These are phyloP conservation scores for Backusella luteola DNA, from an alignment of 192 early-diverging fungal species.

Conservation along the genomic window DNA sequence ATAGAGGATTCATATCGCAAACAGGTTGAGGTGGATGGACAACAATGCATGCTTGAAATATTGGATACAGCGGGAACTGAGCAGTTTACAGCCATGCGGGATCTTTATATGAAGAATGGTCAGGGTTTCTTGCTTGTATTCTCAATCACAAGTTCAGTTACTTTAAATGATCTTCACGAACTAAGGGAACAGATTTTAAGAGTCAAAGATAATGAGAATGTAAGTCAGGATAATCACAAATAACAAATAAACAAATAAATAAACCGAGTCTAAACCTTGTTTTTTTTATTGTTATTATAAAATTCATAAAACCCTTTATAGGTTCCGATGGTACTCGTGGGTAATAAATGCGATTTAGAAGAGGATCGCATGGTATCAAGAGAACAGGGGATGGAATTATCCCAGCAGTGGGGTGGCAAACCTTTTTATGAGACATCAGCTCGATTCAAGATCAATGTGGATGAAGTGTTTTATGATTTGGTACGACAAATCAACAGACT, in stretches of 20 bases:
- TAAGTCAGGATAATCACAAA: slow-evolving; percentile 26
- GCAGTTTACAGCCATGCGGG: slow-evolving; percentile 68
- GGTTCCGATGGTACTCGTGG: slow-evolving; percentile 83
- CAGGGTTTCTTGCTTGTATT: slow-evolving; percentile 91
- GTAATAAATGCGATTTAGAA: slow-evolving; percentile 90
- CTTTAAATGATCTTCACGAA: slow-evolving; percentile 77
- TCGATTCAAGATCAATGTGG: slow-evolving; percentile 80
- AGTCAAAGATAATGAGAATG: slow-evolving; percentile 75
- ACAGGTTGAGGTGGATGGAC: slow-evolving; percentile 79
- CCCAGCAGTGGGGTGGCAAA: slow-evolving; percentile 60
- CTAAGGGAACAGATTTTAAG: slow-evolving; percentile 72
- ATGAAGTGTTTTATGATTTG: slow-evolving; percentile 88
- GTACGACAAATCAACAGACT: slow-evolving; percentile 84
- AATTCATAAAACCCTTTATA: slow-evolving; percentile 64
- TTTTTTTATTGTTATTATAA: slow-evolving; percentile 64
- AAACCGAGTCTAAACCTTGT: slow-evolving; percentile 6
- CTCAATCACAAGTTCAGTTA: slow-evolving; percentile 68
- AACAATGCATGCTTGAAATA: slow-evolving; percentile 82
- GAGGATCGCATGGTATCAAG: slow-evolving; percentile 63
- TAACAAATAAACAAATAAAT: slow-evolving; percentile 5
- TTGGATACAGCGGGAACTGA: slow-evolving; percentile 87
- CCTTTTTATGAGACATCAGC: slow-evolving; percentile 89
- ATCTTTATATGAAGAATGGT: slow-evolving; percentile 90
- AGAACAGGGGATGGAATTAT: slow-evolving; percentile 63
- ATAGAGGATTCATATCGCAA: slow-evolving; percentile 92